Evolutionary conservation across 768 basidiomycete species (phyloP).

Genomic region (Lepiota venenata): DNA sequence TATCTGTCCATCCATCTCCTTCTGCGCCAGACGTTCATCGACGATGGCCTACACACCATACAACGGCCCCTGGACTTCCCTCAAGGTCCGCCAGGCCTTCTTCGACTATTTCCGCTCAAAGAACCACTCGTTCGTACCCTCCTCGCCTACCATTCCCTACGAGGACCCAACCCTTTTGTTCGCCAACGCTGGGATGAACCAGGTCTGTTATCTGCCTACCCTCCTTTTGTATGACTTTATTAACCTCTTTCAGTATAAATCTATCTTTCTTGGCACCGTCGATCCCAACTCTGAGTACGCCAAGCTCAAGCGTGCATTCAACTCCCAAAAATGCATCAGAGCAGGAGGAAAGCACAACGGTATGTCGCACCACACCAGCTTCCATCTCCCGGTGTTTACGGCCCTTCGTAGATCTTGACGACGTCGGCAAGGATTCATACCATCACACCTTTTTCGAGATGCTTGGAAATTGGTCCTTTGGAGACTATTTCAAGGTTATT

Average conservation of each 20-base stretch:
- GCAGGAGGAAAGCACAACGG: conserved; percentile 99
- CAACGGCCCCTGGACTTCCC: conserved; percentile 70
- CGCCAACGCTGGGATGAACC: conserved; percentile 98
- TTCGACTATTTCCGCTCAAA: conserved; percentile 83
- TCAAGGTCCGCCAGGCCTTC: conserved; percentile 82
- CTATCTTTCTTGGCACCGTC: conserved; percentile 96
- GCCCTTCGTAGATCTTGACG: conserved; percentile 76
- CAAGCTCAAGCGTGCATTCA: conserved; percentile 90
- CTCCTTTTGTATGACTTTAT: background rate
- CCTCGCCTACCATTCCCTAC: conserved; percentile 91
- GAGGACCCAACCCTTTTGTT: conserved; percentile 98
- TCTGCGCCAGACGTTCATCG: conserved; percentile 20
- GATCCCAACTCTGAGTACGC: conserved; percentile 92
- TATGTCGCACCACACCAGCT: conserved; percentile 22
- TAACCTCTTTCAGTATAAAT: conserved; percentile 71
- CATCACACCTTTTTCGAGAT: conserved; percentile 99
- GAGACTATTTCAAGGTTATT: conserved; percentile 96
- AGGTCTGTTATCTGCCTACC: conserved; percentile 40
- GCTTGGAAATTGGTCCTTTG: conserved; percentile 99
- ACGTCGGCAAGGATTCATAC: conserved; percentile 98
- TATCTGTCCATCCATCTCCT: conserved; percentile 1
- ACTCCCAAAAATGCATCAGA: conserved; percentile 97
- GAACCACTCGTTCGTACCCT: conserved; percentile 86
- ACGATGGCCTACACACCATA: conserved; percentile 37
- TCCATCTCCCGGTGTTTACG: background rate